Base-by-base conservation (phyloP, 495 filamentous ascomycete genomes). In the Daldinia bambusicola region DNA sequence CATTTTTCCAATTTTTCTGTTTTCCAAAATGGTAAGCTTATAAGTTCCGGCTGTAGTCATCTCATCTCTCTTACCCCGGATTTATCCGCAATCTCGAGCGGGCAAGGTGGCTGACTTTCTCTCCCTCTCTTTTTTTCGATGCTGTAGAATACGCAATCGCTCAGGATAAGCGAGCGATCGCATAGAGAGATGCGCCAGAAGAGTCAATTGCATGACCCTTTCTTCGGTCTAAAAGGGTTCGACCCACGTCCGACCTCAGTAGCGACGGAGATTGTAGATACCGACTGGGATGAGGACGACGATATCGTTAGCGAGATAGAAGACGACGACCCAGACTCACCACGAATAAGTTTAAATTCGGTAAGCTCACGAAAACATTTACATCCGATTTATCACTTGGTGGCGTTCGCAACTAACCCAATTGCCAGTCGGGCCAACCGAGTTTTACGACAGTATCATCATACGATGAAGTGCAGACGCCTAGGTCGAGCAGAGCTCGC, bases 361-460 rank as follows among this genome's bases (percentile, higher is more conserved):
- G 89, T 92, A 81, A 72, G 89, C 81, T 18, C 57, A 32, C 30
- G 16, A 55, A 50, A 6, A 18, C 60, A 56, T 59, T 31, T 3
- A 61, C 52, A 36, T 2, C 41, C 4, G 18, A 51, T 13, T n/a
- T 56, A 34, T 37, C 53, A 18, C 31, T 36, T 56, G 16, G 53
- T 32, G 16, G 53, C 32, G 53, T 38, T 40, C 37, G 52, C 70
- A 55, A 61, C 76, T 80, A 55, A 80, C 71, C 71, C 74, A 50
- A 71, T 55, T 55, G 6, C 7, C 68, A 89, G 86, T 83, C 83
- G 57, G 85, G 88, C 22, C 85, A 90, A 74, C 83, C 84, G 65
- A 92, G 91, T 78, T 84, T 90, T 69, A 92, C 91, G 6, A 93
- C 92, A 8, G 79, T 92, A 12, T 94, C 92, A 13, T 91, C 91